Percentiles rank a stretch among this genome's conserved stretches.
These are phyloP conservation scores for Blastobotrys serpentis DNA, from an alignment of 1,139 yeast genomes.

Conservation along the genomic window DNA sequence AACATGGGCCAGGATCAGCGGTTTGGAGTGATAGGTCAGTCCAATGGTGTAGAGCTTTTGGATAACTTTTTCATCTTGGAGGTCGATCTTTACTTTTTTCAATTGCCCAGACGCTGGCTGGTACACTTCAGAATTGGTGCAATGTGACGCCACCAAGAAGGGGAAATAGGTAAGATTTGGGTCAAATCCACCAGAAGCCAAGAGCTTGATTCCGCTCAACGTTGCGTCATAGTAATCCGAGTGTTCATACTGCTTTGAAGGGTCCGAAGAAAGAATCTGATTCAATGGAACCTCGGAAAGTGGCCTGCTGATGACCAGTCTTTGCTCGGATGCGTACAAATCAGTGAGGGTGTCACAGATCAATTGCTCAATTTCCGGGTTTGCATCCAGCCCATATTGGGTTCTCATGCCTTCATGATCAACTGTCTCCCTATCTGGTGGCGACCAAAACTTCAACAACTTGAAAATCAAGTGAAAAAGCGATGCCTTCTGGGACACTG, in stretches of 20 bases:
- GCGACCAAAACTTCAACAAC: constrained; percentile 50
- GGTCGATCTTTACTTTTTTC: constrained; percentile 52
- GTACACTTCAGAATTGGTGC: constrained; percentile 53
- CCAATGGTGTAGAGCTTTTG: constrained; percentile 40
- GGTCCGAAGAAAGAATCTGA: constrained; percentile 2
- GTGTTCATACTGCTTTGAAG: constrained; percentile 7
- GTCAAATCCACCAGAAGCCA: constrained; percentile 43
- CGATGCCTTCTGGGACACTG: constrained; percentile 49
- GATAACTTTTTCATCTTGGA: constrained; percentile 44
- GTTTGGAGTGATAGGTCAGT: not conserved
- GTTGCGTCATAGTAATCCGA: constrained; percentile 7
- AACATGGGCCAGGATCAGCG: constrained; percentile 55
- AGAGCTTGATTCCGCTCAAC: constrained; percentile 30
- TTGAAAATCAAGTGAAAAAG: constrained; percentile 61
- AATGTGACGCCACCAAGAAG: constrained; percentile 64
- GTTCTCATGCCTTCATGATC: constrained; percentile 44
- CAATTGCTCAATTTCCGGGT: constrained; percentile 44
- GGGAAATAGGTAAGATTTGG: constrained; percentile 39
- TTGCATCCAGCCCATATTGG: constrained; percentile 29
- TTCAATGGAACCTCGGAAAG: constrained; percentile 1
- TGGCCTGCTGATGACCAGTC: not conserved
- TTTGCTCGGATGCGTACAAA: constrained; percentile 42
- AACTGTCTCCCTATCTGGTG: constrained; percentile 49
- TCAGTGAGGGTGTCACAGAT: constrained; percentile 51
- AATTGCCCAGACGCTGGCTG: constrained; percentile 52